Conservation (phyloP, 2,329 filamentous ascomycete genomes). For the Daldinia sp. region DNA sequence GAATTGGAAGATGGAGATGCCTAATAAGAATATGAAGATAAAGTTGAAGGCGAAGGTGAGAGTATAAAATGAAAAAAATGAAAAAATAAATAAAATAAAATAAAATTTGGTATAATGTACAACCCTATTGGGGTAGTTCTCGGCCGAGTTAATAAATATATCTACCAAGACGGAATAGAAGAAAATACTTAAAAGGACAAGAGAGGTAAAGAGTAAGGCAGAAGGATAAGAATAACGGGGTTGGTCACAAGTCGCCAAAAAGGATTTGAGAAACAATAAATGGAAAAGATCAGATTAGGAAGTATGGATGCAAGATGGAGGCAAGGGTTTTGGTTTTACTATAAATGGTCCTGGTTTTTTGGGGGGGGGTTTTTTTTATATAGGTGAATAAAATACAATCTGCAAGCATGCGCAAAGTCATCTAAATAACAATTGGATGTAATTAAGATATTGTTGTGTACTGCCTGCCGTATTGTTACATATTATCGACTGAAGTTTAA, state of each 20-base stretch:
- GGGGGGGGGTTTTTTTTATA: no score
- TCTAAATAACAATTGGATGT: slow-evolving; percentile 18
- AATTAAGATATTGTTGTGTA: slow-evolving; percentile 27
- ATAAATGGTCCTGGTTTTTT: slow-evolving; percentile 16
- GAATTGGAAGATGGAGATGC: not conserved
- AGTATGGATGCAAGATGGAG: slow-evolving; percentile 17
- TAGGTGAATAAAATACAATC: slow-evolving; percentile 18
- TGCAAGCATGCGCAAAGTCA: slow-evolving; percentile 25
- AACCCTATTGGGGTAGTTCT: slow-evolving; percentile 3
- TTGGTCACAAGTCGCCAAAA: slow-evolving; percentile 23
- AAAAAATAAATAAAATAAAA: no score
- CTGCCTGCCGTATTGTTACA: slow-evolving; percentile 1
- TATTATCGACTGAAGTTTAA: slow-evolving; percentile 10
- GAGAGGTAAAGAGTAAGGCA: not conserved
- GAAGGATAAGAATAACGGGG: slow-evolving; percentile 4
- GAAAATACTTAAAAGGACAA: no score
- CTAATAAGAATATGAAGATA: not conserved
- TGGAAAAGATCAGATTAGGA: slow-evolving; percentile 26
- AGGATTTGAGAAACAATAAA: slow-evolving; percentile 20
- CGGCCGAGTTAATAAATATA: slow-evolving; percentile 4
- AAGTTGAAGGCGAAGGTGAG: not conserved
- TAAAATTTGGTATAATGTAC: slow-evolving; percentile 8
- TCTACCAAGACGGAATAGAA: not conserved
- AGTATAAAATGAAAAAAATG: not conserved
- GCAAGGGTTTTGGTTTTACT: slow-evolving; percentile 13